Evolutionary conservation across 108 stramenopile species (phyloP).

Genomic region (Fragilaria radians): DNA sequence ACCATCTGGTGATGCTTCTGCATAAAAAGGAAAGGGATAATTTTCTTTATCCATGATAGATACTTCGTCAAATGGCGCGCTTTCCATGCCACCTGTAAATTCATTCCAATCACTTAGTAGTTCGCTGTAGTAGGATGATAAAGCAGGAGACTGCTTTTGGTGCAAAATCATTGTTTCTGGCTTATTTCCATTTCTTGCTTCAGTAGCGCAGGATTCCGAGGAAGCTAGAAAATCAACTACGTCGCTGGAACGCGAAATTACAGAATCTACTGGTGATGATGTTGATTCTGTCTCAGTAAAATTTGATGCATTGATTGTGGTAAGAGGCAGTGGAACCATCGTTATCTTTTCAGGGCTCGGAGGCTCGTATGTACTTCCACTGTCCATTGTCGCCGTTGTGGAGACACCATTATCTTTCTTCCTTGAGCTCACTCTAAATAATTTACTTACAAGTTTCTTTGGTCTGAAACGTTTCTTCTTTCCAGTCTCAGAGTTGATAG

Average conservation of each 20-base stretch:
- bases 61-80: not conserved
- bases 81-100: not conserved
- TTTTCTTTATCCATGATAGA: not conserved
- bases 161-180: not conserved
- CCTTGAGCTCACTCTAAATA: not conserved
- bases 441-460: not conserved
- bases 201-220: not conserved
- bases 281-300: not conserved
- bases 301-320: not conserved
- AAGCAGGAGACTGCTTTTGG: not conserved
- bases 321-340: not conserved
- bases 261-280: not conserved
- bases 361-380: not conserved
- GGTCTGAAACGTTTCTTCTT: not conserved
- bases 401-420: not conserved
- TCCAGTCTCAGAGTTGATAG: not conserved
- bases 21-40: not conserved
- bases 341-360: not conserved
- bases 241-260: not conserved
- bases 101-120: too few species aligned
- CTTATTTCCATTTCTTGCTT: not conserved
- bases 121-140: not conserved
- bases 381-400: not conserved
- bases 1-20: not conserved
- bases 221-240: not conserved